These are phyloP conservation scores for Phytopythium chamaehyphon DNA, from an alignment of 352 stramenopile species.

Conservation along the genomic window DNA sequence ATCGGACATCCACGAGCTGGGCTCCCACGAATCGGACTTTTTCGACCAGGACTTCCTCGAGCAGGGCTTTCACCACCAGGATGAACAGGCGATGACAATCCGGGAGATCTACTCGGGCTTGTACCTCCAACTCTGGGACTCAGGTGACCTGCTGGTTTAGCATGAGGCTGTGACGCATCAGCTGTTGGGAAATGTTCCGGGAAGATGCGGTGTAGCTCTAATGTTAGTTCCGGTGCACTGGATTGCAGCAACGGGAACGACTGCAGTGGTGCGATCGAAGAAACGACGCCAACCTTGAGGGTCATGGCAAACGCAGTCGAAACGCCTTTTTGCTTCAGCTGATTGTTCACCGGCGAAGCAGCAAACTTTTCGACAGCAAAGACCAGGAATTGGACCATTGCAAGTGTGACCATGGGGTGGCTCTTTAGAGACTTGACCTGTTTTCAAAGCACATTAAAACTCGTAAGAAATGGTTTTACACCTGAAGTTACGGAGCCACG, in stretches of 20 bases:
- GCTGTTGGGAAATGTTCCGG: conserved; percentile 74
- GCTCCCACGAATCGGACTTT: conserved; percentile 42
- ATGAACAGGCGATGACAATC: conserved; percentile 26
- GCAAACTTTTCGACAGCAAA: conserved; percentile 85
- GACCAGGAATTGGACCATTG: conserved; percentile 84
- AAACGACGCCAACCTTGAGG: conserved; percentile 69
- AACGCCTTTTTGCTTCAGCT: conserved; percentile 80
- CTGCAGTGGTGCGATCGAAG: conserved; percentile 63
- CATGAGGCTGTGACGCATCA: conserved; percentile 31
- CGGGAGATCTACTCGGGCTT: conserved; percentile 42
- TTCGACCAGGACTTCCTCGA: conserved; percentile 38
- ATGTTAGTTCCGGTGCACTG: conserved; percentile 64
- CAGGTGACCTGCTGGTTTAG: conserved; percentile 26
- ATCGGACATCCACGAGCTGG: conserved; percentile 47
- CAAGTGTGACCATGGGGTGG: conserved; percentile 74
- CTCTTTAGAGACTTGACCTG: conserved; percentile 86
- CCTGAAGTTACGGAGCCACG: no score
- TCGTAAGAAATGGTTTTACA: no score
- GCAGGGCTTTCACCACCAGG: conserved; percentile 45
- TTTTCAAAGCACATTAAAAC: no score
- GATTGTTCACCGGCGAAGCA: conserved; percentile 62
- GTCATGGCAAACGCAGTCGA: conserved; percentile 73
- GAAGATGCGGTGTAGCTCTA: conserved; percentile 76
- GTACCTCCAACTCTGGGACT: conserved; percentile 12
- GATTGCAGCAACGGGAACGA: conserved; percentile 72